Base-by-base conservation (phyloP, 2,329 filamentous ascomycete species). In the Trichoderma cornu-damae region DNA sequence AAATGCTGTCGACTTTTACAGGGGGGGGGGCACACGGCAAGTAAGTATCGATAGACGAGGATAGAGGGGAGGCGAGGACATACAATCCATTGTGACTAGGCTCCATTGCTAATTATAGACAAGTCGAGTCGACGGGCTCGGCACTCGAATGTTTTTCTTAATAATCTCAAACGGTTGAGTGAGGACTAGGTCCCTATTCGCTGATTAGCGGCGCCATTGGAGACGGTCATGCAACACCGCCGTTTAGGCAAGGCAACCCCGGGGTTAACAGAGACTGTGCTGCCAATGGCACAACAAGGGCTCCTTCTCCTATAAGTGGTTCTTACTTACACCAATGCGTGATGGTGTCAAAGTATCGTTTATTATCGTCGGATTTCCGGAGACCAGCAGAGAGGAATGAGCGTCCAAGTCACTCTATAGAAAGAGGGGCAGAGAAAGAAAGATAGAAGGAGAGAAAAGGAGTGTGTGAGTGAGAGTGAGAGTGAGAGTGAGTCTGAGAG, bases 1-100 rank as follows among this genome's bases (percentile, higher is more conserved):
- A 56, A 30, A 26, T 54, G 56, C n/a, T 58, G 56, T 58, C 56
- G 48, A 37, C 56, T 58, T 54, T 40, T 22, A 57, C 55, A 57
- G 30, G 48, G n/a, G n/a, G n/a, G n/a, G n/a, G 47, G 38, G 37
- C 32, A 37, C 34, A 37, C 46, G n/a, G n/a, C n/a, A 44, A 44
- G 55, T 57, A 50, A 57, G 54, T 57, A 50, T 50, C 38, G 49
- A 48, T 42, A 42, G 48, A 35, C 22, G 42, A 48, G 40, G 49
- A 43, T 30, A 34, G 47, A 46, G 50, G 49, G 54, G 43, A 48
- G 32, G 35, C 12, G 38, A 43, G 34, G 37, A 59, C 57, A 56
- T 56, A 59, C 57, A 59, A 47, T 34, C 51, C 57, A 40, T 35
- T 43, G 18, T 59, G 57, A 49, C 50, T 37, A 56, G 51, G 43